Base-by-base conservation (phyloP, 176 grass and related monocot genomes). In the Phoenix dactylifera region DNA sequence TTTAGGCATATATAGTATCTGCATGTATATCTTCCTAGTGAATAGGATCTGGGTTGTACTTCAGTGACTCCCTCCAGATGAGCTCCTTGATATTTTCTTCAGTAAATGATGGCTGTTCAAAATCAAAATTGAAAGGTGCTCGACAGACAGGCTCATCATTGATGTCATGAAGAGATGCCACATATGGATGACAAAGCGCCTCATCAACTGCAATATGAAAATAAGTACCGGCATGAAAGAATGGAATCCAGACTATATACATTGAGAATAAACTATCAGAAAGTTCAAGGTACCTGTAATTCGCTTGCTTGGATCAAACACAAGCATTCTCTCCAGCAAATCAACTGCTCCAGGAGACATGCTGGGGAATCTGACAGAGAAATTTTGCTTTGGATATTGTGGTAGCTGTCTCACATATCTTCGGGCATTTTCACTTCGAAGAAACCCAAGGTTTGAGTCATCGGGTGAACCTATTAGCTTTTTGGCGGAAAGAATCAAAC, bases 381-480 rank as follows among this genome's bases (percentile, higher is more conserved):
- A 96, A 58, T 76, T 82, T 53, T 90, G 80, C 58, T 82, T 84
- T 58, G 86, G 91, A 69, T 74, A 87, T 57, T 83, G 71, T 1
- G 91, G 91, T 49, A 96, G 83, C 58, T 96, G 91, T 64, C 63
- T 90, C 54, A 96, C 89, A 74, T 96, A 90, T 80, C 83, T 84
- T 76, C 81, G 77, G 52, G 91, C 81, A 57, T 87, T 90, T 75
- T 96, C 91, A 72, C 82, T 90, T 68, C 77, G 83, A 68, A 96
- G 80, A 72, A 96, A 96, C 59, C 91, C 86, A 44, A 96, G 65
- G 75, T 83, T 87, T 14, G 86, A 72, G 74, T 96, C 91, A 57
- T 96, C 91, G 71, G 91, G 91, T 20, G 91, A 96, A 18, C 91
- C 91, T 77, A 96, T 87, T 30, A 96, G 68, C 91, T 96, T 84